Percentiles rank a stretch among this genome's conserved stretches.
These are phyloP conservation scores for Monosporascus sp. DNA, from an alignment of 2,329 filamentous ascomycete genomes.

Conservation along the genomic window DNA sequence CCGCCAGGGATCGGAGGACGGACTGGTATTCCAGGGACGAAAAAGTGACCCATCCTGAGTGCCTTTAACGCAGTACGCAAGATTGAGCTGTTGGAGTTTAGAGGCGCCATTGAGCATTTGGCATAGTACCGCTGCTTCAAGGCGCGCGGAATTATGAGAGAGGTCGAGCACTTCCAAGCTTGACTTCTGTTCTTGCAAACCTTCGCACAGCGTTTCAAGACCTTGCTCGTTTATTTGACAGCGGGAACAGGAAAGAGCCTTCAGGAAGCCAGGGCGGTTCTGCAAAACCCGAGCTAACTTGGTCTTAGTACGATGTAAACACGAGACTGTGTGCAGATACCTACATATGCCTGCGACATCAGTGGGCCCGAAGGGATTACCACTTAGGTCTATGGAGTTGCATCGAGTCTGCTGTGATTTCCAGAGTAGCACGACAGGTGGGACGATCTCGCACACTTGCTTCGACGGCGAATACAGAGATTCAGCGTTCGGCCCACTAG, in stretches of 20 bases:
- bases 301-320: constrained; percentile 2
- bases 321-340: constrained; percentile 1
- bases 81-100: constrained; percentile 43
- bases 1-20: constrained; percentile 29
- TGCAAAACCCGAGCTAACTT: constrained; percentile 22
- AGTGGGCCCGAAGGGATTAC: constrained; percentile 39
- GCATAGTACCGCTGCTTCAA: constrained; percentile 42
- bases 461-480: constrained; percentile 3
- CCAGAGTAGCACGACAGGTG: constrained; percentile 45
- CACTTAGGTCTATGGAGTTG: constrained; percentile 45
- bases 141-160: constrained; percentile 47
- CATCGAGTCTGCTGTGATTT: constrained; percentile 43
- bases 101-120: constrained; percentile 38
- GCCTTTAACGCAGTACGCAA: constrained; percentile 46
- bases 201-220: constrained; percentile 43
- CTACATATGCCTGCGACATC: constrained; percentile 48
- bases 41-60: constrained; percentile 41
- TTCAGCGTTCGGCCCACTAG: constrained; percentile 12
- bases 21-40: constrained; percentile 35
- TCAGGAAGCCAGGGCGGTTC: constrained; percentile 33
- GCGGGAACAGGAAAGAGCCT: constrained; percentile 44
- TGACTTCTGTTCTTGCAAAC: constrained; percentile 38
- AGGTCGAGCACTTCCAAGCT: constrained; percentile 45
- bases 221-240: constrained; percentile 47
- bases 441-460: constrained; percentile 34